Percentiles rank a stretch among this genome's conserved stretches.
Evolutionary conservation across 129 eudicot species (phyloP).

Genomic region (Flaveria ramosissima): DNA sequence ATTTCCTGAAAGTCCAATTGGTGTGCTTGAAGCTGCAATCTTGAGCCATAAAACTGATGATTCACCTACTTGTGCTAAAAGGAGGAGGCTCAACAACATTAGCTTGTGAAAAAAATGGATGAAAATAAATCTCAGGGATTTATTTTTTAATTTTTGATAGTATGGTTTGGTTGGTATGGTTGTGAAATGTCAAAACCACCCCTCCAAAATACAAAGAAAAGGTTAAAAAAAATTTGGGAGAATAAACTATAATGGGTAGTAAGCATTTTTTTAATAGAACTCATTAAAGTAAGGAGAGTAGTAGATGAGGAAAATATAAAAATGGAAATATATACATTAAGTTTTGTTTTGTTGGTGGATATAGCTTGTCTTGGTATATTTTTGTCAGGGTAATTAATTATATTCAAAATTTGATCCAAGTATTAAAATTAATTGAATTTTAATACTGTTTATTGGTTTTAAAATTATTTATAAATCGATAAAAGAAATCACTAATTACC

Average conservation of each 20-base stretch:
- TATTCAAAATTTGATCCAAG: neutral
- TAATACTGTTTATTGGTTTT: neutral
- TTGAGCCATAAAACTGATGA: constrained; percentile 52
- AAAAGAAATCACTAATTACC: neutral
- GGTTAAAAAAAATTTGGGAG: neutral
- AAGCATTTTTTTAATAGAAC: constrained; percentile 24
- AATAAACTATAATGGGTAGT: constrained; percentile 35
- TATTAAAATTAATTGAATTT: neutral
- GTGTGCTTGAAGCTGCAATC: constrained; percentile 58
- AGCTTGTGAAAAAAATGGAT: constrained; percentile 26
- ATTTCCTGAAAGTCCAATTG: constrained; percentile 55
- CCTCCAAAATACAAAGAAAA: neutral
- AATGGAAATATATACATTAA: constrained; percentile 37
- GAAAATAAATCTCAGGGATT: neutral
- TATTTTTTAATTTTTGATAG: constrained; percentile 35
- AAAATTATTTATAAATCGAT: neutral
- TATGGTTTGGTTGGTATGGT: neutral
- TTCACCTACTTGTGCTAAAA: constrained; percentile 44
- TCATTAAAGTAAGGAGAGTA: constrained; percentile 27
- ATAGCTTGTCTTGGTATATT: neutral
- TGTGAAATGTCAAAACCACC: constrained; percentile 30
- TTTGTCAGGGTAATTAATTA: neutral
- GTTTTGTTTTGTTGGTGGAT: constrained; percentile 26
- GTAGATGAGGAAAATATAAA: constrained; percentile 35
- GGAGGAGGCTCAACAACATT: constrained; percentile 39